phyloP scores from a whole-genome alignment of 1,139 yeast species.

The Geotrichum klebahnii region DNA sequence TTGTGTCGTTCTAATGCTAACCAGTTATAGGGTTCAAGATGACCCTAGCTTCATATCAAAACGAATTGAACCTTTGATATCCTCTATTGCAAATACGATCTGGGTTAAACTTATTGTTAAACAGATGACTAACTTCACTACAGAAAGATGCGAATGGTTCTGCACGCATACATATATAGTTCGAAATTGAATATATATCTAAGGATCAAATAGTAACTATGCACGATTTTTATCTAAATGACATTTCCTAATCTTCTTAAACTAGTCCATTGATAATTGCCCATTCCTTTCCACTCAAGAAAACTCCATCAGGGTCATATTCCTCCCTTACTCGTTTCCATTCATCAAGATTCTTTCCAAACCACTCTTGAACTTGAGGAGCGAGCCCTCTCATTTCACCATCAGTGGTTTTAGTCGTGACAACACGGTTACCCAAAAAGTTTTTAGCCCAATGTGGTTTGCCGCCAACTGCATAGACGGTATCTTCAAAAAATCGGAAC shows the following conservation, averaged over 20 bases:
- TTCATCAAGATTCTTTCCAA: conserved; percentile 60
- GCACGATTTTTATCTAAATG: too few species aligned
- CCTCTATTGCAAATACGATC: too few species aligned
- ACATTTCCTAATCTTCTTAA: too few species aligned
- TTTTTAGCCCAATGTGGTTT: conserved; percentile 99
- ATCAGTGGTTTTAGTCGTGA: conserved; percentile 37
- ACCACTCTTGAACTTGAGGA: conserved; percentile 68
- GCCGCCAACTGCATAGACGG: conserved; percentile 75
- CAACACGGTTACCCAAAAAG: conserved; percentile 57
- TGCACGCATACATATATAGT: too few species aligned
- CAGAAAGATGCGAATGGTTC: too few species aligned
- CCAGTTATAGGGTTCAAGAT: too few species aligned
- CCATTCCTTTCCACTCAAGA: conserved; percentile 76
- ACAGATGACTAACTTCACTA: too few species aligned
- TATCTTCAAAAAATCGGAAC: conserved; percentile 78
- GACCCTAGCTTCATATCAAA: too few species aligned
- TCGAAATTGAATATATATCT: too few species aligned
- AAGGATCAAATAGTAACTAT: too few species aligned
- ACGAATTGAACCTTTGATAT: too few species aligned
- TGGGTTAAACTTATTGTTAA: too few species aligned
- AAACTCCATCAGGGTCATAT: conserved; percentile 78
- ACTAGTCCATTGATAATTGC: conserved; percentile 72
- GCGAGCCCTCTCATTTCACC: conserved; percentile 80
- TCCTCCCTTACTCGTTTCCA: conserved; percentile 60
- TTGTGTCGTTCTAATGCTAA: neutral